phyloP scores from a whole-genome alignment of 2,329 filamentous ascomycete genomes.

The Alternaria consortialis region DNA sequence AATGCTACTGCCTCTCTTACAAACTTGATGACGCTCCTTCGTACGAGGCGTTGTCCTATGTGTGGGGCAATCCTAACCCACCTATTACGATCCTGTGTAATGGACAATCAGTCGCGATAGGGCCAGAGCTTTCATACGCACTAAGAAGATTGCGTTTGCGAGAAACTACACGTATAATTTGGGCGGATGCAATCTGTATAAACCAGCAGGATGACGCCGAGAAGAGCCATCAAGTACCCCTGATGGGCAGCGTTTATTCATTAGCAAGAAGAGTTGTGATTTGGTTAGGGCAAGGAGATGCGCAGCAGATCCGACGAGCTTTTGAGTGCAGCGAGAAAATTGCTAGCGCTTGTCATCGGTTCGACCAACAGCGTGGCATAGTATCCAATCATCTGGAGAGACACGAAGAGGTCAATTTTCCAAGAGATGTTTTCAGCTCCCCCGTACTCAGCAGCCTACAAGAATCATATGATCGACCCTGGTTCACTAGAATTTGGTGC shows the following conservation, averaged over 20 bases:
- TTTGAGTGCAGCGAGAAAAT: not conserved
- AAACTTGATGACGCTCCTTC: not conserved
- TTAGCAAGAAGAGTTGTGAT: slow-evolving; percentile 21
- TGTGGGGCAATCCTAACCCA: slow-evolving; percentile 6
- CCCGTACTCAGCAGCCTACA: not conserved
- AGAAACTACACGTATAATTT: slow-evolving; percentile 6
- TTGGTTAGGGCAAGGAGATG: slow-evolving; percentile 17
- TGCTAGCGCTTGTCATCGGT: not conserved
- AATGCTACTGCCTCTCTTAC: not conserved
- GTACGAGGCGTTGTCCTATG: slow-evolving; percentile 20
- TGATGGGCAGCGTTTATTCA: slow-evolving; percentile 24
- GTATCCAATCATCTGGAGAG: not conserved
- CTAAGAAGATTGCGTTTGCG: slow-evolving; percentile 5
- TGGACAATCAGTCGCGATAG: not conserved
- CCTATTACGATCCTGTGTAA: slow-evolving; percentile 1
- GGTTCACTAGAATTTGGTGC: slow-evolving; percentile 20
- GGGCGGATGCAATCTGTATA: slow-evolving; percentile 28
- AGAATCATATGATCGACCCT: slow-evolving; percentile 5
- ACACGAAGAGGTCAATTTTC: not conserved
- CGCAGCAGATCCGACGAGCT: not conserved
- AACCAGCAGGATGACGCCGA: slow-evolving; percentile 19
- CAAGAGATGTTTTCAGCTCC: not conserved
- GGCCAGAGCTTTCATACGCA: slow-evolving; percentile 5
- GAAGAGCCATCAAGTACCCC: slow-evolving; percentile 18
- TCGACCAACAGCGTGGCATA: not conserved